Percentiles rank a stretch among this genome's conserved stretches.
Conservation (phyloP, 2,329 filamentous ascomycete species). For the Colletotrichum tamarilloi region DNA sequence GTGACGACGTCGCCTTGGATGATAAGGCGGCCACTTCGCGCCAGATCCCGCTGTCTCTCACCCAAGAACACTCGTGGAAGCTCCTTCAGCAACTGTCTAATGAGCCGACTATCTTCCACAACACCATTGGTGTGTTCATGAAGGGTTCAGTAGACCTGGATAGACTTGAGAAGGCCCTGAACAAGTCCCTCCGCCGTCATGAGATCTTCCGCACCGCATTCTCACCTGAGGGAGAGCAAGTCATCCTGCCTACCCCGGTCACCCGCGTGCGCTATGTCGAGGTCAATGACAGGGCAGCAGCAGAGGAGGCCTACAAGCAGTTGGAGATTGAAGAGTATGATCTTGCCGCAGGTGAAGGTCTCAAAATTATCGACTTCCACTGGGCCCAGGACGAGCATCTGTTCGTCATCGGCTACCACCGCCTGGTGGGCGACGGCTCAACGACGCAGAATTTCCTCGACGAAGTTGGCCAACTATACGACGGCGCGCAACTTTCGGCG, state of each 20-base stretch:
- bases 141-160: conserved; percentile 47
- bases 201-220: conserved; percentile 48
- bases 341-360: background rate
- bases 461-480: conserved; percentile 7
- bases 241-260: background rate
- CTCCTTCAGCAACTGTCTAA: conserved; percentile 46
- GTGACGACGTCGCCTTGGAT: background rate
- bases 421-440: conserved; percentile 13
- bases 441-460: conserved; percentile 7
- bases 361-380: conserved; percentile 9
- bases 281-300: background rate
- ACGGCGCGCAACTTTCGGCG: background rate
- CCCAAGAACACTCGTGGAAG: conserved; percentile 8
- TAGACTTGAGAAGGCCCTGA: conserved; percentile 47
- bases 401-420: conserved; percentile 8
- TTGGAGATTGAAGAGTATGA: conserved; percentile 3
- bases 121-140: conserved; percentile 42
- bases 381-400: background rate
- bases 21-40: background rate
- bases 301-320: background rate
- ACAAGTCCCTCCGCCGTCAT: conserved; percentile 42
- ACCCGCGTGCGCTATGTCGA: background rate
- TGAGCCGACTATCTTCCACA: conserved; percentile 55
- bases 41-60: conserved; percentile 1
- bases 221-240: background rate